Evolutionary conservation across 495 filamentous ascomycete species (phyloP).

Genomic region (Hypoxylon fragiforme): DNA sequence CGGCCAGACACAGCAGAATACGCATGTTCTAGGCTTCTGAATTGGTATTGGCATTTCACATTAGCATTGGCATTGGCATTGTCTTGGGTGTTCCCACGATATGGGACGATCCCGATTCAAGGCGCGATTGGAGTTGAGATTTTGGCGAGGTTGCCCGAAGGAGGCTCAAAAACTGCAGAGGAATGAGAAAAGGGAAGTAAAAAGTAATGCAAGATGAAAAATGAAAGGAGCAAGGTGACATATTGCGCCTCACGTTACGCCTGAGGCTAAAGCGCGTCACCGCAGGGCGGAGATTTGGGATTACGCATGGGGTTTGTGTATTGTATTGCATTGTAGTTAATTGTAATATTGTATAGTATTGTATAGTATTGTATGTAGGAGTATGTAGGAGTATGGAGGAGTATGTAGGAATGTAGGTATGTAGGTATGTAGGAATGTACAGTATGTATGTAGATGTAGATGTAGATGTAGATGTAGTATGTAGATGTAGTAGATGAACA

Average conservation of each 20-base stretch:
- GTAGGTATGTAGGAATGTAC: too few species aligned
- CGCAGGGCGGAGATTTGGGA: slow-evolving; percentile 13
- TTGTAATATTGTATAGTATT: background rate
- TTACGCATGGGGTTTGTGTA: slow-evolving; percentile 18
- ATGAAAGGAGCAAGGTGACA: slow-evolving; percentile 21
- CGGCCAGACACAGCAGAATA: slow-evolving; percentile 4
- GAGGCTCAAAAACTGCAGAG: slow-evolving; percentile 23
- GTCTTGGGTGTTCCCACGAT: slow-evolving; percentile 21
- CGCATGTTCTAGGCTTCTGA: slow-evolving; percentile 6
- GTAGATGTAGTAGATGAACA: too few species aligned
- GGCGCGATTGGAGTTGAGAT: background rate
- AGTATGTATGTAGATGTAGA: too few species aligned
- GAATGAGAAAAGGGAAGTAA: background rate
- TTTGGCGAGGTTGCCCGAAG: slow-evolving; percentile 14
- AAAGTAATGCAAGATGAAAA: slow-evolving; percentile 12
- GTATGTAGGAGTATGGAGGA: too few species aligned
- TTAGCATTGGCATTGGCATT: slow-evolving; percentile 1
- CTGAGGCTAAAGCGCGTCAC: slow-evolving; percentile 35
- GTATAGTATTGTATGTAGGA: too few species aligned
- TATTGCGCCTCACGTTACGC: slow-evolving; percentile 33
- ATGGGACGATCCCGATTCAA: background rate
- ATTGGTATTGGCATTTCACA: background rate
- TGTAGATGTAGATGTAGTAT: too few species aligned
- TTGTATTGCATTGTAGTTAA: background rate
- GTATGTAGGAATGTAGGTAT: too few species aligned